A percentile compares a stretch with the other conserved stretches of the same genome.
Conservation (phyloP, 2,329 filamentous ascomycete genomes). For the Hypoxylon sp. region DNA sequence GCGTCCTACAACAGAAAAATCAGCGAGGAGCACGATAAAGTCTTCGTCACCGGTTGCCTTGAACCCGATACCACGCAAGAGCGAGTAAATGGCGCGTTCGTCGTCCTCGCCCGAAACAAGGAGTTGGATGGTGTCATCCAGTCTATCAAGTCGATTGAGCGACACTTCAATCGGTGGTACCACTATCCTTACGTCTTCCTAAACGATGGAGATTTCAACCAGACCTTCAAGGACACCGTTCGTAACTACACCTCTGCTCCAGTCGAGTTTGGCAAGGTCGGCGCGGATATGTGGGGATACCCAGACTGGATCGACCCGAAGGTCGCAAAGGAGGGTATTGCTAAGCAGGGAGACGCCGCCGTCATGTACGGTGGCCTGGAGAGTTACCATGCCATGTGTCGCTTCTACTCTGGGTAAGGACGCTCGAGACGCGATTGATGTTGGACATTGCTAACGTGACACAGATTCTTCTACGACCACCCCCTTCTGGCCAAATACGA, state of each 20-base stretch:
- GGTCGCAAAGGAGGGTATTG: conserved; percentile 94
- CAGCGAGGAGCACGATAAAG: conserved; percentile 96
- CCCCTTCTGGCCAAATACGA: conserved; percentile 95
- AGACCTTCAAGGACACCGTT: conserved; percentile 89
- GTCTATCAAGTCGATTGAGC: conserved; percentile 96
- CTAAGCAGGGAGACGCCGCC: conserved; percentile 94
- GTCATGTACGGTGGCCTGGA: conserved; percentile 99
- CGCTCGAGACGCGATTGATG: background rate
- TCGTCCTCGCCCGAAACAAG: conserved; percentile 95
- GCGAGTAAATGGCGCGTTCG: conserved; percentile 93
- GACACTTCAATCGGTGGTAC: conserved; percentile 99
- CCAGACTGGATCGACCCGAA: conserved; percentile 96
- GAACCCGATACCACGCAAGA: conserved; percentile 82
- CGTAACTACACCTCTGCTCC: conserved; percentile 87
- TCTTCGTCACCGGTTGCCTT: conserved; percentile 91
- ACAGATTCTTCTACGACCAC: conserved; percentile 95
- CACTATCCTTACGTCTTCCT: conserved; percentile 98
- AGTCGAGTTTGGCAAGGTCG: conserved; percentile 95
- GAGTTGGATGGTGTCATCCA: conserved; percentile 96
- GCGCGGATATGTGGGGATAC: conserved; percentile 92
- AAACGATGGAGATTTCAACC: conserved; percentile 97
- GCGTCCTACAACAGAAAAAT: conserved; percentile 76
- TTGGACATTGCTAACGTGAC: conserved; percentile 31
- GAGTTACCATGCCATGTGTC: conserved; percentile 99
- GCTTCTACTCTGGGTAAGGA: conserved; percentile 95